These are phyloP conservation scores for bread wheat (Triticum aestivum) DNA, from an alignment of 176 grass and related monocot species.

Conservation along the genomic window IWGSC_CS_RefSeq_v2.1 NC_057800.1:477337989-477338488, in stretches of 20 bases:
- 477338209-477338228: background rate
- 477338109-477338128: background rate
- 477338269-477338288: constrained; percentile 11
- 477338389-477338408: too few species aligned
- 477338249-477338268: constrained; percentile 1
- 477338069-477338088: background rate
- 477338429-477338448: too few species aligned
- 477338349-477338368: too few species aligned
- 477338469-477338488: constrained; percentile 12
- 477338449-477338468: background rate
- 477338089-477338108: background rate
- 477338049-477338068: background rate
- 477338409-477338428: too few species aligned
- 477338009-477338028: too few species aligned
- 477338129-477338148: background rate
- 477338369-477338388: too few species aligned
- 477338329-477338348: too few species aligned
- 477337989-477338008: background rate
- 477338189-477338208: background rate
- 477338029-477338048: too few species aligned
- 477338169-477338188: background rate
- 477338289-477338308: background rate
- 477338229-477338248: background rate
- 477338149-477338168: background rate
- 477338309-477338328: too few species aligned